These are phyloP conservation scores for Globisporangium mamillatum DNA, from an alignment of 352 stramenopile species.

Conservation along the genomic window DNA sequence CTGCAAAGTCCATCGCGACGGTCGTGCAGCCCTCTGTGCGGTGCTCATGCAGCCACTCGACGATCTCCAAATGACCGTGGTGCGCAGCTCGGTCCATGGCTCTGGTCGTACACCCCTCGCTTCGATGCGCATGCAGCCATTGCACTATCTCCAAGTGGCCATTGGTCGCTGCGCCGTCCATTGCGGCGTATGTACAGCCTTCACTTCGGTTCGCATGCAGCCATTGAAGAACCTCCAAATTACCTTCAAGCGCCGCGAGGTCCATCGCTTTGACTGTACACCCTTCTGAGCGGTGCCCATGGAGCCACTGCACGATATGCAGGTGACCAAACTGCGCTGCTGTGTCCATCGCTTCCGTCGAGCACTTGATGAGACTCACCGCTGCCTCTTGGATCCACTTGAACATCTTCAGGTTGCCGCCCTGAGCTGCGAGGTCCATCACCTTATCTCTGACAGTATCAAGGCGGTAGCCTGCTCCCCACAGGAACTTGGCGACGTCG, in stretches of 20 bases:
- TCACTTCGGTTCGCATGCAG: neutral
- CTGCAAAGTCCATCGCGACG: slow-evolving; percentile 2
- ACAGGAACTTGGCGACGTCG: neutral
- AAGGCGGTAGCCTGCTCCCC: neutral
- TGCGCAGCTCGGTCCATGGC: slow-evolving; percentile 4
- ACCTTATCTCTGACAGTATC: neutral
- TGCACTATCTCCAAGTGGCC: neutral
- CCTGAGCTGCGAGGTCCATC: neutral
- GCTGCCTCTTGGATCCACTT: slow-evolving; percentile 1
- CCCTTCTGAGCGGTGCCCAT: neutral
- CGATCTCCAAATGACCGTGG: neutral
- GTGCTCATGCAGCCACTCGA: slow-evolving; percentile 7
- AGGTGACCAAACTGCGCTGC: neutral
- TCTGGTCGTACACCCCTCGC: neutral
- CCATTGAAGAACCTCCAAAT: slow-evolving; percentile 1
- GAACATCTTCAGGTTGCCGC: slow-evolving; percentile 1
- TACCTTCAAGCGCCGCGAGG: neutral
- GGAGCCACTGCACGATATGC: neutral
- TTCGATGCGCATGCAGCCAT: slow-evolving; percentile 4
- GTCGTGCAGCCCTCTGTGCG: slow-evolving; percentile 6
- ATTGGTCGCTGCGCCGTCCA: neutral
- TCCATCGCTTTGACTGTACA: neutral
- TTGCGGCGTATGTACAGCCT: neutral
- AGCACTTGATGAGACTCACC: neutral
- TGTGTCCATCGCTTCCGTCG: neutral